A percentile compares a stretch with the other conserved stretches of the same genome.
phyloP scores from a whole-genome alignment of 257 asterid species.

The Salvia rosmarinus region DNA sequence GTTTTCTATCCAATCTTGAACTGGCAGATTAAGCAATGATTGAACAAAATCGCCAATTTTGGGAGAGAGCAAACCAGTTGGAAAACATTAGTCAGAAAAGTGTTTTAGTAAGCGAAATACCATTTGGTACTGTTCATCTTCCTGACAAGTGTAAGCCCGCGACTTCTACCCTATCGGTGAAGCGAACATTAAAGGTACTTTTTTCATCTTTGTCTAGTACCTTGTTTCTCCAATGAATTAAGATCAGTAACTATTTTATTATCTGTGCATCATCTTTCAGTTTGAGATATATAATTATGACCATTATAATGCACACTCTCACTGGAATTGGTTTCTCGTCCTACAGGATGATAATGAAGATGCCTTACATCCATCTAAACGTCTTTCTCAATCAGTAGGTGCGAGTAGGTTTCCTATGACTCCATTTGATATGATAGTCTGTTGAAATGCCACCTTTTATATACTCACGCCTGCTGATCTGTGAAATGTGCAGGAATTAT shows the following conservation, averaged over 20 bases:
- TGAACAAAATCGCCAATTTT: slow-evolving; percentile 42
- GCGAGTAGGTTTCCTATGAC: slow-evolving; percentile 54
- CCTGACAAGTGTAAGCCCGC: slow-evolving; percentile 43
- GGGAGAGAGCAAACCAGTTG: slow-evolving; percentile 44
- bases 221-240: slow-evolving; percentile 23
- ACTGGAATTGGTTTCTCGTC: slow-evolving; percentile 30
- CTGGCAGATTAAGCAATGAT: slow-evolving; percentile 49
- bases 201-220: slow-evolving; percentile 16
- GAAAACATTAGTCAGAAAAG: slow-evolving; percentile 42
- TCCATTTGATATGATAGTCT: slow-evolving; percentile 30
- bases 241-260: slow-evolving; percentile 6
- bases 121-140: slow-evolving; percentile 35
- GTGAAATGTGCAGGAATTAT: slow-evolving; percentile 55
- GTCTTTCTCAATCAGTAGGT: slow-evolving; percentile 48
- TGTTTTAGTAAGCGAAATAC: slow-evolving; percentile 35
- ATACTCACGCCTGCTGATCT: slow-evolving; percentile 25
- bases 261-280: slow-evolving; percentile 4
- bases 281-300: slow-evolving; percentile 12
- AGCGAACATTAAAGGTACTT: slow-evolving; percentile 68
- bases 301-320: background rate
- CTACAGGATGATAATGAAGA: slow-evolving; percentile 56
- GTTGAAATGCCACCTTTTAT: slow-evolving; percentile 13
- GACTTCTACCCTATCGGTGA: slow-evolving; percentile 48
- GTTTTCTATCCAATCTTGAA: slow-evolving; percentile 36
- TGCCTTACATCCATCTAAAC: slow-evolving; percentile 65